A percentile compares a stretch with the other conserved stretches of the same genome.
These are phyloP conservation scores for Blastobotrys robertii DNA, from an alignment of 805 yeast genomes.

Conservation along the genomic window DNA sequence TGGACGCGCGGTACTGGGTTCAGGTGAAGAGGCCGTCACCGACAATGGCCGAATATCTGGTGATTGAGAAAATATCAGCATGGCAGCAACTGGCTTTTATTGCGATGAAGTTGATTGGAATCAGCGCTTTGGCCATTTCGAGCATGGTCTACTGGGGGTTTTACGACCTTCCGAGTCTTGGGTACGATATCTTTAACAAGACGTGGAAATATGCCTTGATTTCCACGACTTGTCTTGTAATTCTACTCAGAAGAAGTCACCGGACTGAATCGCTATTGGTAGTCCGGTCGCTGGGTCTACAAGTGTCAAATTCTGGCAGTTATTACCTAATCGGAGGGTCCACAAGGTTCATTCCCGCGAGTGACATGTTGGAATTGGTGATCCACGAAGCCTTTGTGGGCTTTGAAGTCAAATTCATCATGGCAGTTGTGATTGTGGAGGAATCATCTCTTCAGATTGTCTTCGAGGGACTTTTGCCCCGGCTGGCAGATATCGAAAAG, in stretches of 20 bases:
- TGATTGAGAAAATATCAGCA: neutral
- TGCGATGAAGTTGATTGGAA: neutral
- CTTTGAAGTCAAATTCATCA: constrained; percentile 54
- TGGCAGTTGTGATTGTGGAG: constrained; percentile 47
- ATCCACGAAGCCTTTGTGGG: constrained; percentile 71
- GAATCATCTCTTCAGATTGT: constrained; percentile 24
- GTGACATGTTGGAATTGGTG: constrained; percentile 50
- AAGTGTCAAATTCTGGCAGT: constrained; percentile 29
- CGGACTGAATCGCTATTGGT: constrained; percentile 33
- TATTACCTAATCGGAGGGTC: constrained; percentile 20
- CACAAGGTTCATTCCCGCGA: constrained; percentile 44
- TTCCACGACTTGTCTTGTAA: neutral
- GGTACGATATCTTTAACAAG: neutral
- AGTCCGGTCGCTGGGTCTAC: constrained; percentile 40
- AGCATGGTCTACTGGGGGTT: neutral
- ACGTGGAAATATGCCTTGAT: neutral
- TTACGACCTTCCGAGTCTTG: no score
- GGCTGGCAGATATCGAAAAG: constrained; percentile 12
- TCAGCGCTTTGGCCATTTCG: neutral
- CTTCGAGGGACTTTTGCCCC: constrained; percentile 18
- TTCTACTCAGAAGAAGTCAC: constrained; percentile 5
- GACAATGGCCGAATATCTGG: constrained; percentile 8
- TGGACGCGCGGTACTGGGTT: neutral
- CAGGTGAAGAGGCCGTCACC: constrained; percentile 5
- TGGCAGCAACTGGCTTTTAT: neutral